Conservation (phyloP, 176 grass and related monocot species). For the Lolium perenne region DNA sequence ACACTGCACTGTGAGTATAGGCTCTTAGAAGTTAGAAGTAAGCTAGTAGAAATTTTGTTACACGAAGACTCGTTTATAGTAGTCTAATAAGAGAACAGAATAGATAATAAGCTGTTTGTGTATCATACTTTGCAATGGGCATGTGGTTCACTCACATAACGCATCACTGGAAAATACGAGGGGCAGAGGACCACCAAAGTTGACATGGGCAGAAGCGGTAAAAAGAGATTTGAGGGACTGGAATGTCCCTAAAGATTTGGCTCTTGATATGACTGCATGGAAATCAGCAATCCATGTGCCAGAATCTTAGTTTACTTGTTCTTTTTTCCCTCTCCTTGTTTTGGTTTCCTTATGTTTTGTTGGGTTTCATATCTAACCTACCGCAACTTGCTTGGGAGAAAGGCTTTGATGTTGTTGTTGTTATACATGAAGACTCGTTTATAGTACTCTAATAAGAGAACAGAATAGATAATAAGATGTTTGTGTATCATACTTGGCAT, state of each 20-base stretch:
- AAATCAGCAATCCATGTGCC: too few species aligned
- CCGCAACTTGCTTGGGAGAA: too few species aligned
- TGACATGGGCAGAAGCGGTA: too few species aligned
- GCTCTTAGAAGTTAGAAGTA: not conserved
- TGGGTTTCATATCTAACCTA: too few species aligned
- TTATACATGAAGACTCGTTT: constrained; percentile 12
- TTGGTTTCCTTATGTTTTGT: too few species aligned
- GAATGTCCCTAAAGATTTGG: too few species aligned
- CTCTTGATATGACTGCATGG: too few species aligned
- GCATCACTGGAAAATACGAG: constrained; percentile 70
- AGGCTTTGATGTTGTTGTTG: too few species aligned
- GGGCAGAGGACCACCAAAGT: too few species aligned
- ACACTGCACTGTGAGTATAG: not conserved
- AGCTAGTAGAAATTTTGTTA: not conserved
- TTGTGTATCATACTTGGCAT: constrained; percentile 75
- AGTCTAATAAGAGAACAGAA: constrained; percentile 21
- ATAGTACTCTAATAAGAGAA: constrained; percentile 19
- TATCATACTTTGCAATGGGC: constrained; percentile 64
- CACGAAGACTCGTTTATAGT: not conserved
- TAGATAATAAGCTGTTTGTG: not conserved
- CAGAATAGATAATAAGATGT: constrained; percentile 4
- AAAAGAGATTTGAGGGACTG: too few species aligned
- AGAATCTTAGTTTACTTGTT: too few species aligned
- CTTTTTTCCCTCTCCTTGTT: too few species aligned
- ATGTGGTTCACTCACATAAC: constrained; percentile 97